Conservation (phyloP, 2,329 filamentous ascomycete species). For the Didymella exigua region DNA sequence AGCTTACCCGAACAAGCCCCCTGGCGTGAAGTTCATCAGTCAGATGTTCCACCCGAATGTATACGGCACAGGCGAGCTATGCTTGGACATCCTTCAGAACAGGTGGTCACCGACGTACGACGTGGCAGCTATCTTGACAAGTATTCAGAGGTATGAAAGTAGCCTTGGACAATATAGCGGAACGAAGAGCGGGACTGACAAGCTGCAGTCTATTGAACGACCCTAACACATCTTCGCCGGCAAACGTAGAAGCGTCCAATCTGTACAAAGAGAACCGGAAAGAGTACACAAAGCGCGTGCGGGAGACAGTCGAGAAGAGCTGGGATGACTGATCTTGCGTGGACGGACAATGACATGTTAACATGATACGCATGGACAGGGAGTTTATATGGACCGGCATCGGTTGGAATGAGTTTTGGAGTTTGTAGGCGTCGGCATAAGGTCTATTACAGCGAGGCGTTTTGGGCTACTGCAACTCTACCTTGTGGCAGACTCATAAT, state of each 20-base stretch:
- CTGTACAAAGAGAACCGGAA: slow-evolving; percentile 97
- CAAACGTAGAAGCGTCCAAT: slow-evolving; percentile 97
- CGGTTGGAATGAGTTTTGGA: slow-evolving; percentile 24
- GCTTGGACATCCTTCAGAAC: slow-evolving; percentile 95
- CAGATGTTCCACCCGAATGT: slow-evolving; percentile 99
- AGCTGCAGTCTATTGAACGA: slow-evolving; percentile 83
- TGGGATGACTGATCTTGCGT: slow-evolving; percentile 76
- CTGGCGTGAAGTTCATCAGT: slow-evolving; percentile 97
- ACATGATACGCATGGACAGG: slow-evolving; percentile 25
- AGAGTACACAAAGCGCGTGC: slow-evolving; percentile 93
- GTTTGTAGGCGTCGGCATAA: slow-evolving; percentile 17
- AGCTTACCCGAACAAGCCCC: slow-evolving; percentile 97
- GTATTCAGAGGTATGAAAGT: slow-evolving; percentile 81
- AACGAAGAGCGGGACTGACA: slow-evolving; percentile 22
- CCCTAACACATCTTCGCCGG: slow-evolving; percentile 96
- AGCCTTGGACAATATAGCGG: too few relatives aligned
- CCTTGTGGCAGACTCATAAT: slow-evolving; percentile 19
- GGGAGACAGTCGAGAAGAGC: slow-evolving; percentile 98
- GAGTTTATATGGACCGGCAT: slow-evolving; percentile 24
- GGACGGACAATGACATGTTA: slow-evolving; percentile 5
- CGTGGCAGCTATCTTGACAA: slow-evolving; percentile 94
- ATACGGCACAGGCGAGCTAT: slow-evolving; percentile 94
- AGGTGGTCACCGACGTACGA: slow-evolving; percentile 99
- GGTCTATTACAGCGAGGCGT: slow-evolving; percentile 36
- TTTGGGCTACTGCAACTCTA: slow-evolving; percentile 20